A percentile compares a stretch with the other conserved stretches of the same genome.
Conservation (phyloP, 2,329 filamentous ascomycete genomes). For the Talaromyces funiculosus region DNA sequence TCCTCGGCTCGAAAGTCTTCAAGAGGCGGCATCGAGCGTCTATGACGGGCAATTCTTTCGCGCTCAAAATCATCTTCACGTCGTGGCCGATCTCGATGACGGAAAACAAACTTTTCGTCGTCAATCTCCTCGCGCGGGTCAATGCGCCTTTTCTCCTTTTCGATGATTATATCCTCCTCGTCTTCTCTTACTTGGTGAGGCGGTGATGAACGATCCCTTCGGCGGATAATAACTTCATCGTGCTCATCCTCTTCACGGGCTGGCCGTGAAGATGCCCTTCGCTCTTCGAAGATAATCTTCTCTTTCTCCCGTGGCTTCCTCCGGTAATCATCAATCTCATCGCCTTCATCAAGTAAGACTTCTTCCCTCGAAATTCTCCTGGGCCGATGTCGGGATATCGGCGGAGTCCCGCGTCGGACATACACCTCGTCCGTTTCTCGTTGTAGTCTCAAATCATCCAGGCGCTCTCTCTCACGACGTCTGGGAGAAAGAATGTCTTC, state of each 20-base stretch:
- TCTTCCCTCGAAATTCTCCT: constrained; percentile 21
- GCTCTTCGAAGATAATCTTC: constrained; percentile 12
- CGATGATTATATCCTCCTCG: constrained; percentile 6
- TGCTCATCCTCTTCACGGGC: constrained; percentile 17
- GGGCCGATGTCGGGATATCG: constrained; percentile 13
- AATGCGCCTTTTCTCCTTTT: constrained; percentile 13
- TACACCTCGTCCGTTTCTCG: constrained; percentile 16
- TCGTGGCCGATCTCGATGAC: not conserved
- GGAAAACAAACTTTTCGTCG: constrained; percentile 4
- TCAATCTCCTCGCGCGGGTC: constrained; percentile 1
- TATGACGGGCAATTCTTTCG: not conserved
- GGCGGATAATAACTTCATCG: constrained; percentile 32
- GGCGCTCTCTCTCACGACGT: constrained; percentile 24
- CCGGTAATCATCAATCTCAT: constrained; percentile 15
- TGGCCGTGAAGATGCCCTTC: constrained; percentile 13
- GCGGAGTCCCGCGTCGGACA: constrained; percentile 6
- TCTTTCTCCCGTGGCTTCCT: constrained; percentile 16
- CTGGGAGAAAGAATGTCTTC: not conserved
- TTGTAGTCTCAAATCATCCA: constrained; percentile 20
- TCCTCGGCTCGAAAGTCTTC: constrained; percentile 11
- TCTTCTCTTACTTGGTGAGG: constrained; percentile 3
- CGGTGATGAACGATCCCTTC: constrained; percentile 21
- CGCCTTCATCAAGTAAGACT: constrained; percentile 11
- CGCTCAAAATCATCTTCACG: constrained; percentile 2
- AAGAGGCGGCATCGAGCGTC: constrained; percentile 9